Conservation (phyloP, 805 yeast species). For the Blastobotrys peoriensis region DNA sequence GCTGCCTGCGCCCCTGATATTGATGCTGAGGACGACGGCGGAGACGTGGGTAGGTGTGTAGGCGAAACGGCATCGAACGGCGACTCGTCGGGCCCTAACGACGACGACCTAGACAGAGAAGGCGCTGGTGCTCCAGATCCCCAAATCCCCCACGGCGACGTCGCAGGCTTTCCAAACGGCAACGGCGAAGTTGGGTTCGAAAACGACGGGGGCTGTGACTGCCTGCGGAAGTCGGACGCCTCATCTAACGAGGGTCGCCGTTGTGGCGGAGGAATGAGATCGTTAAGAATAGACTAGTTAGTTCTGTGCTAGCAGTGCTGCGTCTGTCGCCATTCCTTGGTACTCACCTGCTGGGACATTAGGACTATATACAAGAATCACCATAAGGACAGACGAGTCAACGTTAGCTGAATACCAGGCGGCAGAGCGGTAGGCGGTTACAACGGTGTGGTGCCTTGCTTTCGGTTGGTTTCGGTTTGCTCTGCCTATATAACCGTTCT, state of each 20-base stretch:
- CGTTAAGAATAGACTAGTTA: not conserved
- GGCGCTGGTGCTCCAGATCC: not conserved
- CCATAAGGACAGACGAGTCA: too few species aligned
- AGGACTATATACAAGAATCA: not conserved
- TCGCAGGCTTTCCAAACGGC: not conserved
- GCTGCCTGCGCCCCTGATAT: conserved; percentile 2
- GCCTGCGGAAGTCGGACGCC: not conserved
- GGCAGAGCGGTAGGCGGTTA: too few species aligned
- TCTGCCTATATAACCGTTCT: too few species aligned
- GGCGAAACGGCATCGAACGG: conserved; percentile 1
- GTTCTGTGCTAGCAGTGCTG: too few species aligned
- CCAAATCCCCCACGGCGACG: not conserved
- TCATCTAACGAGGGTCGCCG: not conserved
- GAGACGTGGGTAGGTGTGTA: conserved; percentile 2
- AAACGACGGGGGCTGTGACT: not conserved
- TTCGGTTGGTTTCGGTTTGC: too few species aligned
- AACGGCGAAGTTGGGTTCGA: not conserved
- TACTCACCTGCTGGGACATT: not conserved
- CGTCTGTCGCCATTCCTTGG: too few species aligned
- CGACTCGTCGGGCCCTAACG: conserved; percentile 1
- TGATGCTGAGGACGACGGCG: not conserved
- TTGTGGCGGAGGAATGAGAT: not conserved
- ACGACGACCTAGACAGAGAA: not conserved
- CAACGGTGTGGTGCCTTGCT: too few species aligned
- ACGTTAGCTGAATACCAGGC: too few species aligned